phyloP scores from a whole-genome alignment of 108 stramenopile genomes.

The Nannochloropsis salina region DNA sequence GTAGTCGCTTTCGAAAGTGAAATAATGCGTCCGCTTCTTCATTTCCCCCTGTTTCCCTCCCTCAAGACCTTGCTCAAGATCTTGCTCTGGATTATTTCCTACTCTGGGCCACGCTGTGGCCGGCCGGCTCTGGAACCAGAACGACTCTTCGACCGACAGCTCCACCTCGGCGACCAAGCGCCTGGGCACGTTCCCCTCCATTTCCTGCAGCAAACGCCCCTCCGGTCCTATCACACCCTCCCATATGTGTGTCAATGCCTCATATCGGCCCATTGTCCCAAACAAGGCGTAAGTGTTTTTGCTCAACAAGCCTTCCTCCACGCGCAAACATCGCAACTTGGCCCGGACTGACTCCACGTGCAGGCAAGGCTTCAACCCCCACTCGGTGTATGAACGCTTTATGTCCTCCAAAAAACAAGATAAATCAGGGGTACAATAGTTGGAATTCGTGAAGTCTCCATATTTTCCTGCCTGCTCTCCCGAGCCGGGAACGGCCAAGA shows the following conservation, averaged over 20 bases:
- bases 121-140: not conserved
- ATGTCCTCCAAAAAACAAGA: constrained; percentile 12
- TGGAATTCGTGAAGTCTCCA: not conserved
- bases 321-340: not conserved
- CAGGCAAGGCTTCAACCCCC: not conserved
- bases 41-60: not conserved
- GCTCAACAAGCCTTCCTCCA: not conserved
- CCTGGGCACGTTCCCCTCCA: not conserved
- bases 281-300: not conserved
- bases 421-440: not conserved
- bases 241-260: not conserved
- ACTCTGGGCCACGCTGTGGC: not conserved
- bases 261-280: not conserved
- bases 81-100: too few relatives aligned
- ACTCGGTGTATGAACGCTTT: not conserved
- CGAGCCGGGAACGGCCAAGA: not conserved
- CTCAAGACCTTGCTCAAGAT: not conserved
- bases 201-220: not conserved
- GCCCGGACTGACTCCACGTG: not conserved
- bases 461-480: not conserved
- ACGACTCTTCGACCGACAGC: not conserved
- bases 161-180: not conserved
- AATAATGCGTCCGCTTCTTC: not conserved
- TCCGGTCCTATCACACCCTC: constrained; percentile 16
- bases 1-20: constrained; percentile 9